phyloP scores from a whole-genome alignment of 2,329 filamentous ascomycete species.

The Hypoxylon sp. region DNA sequence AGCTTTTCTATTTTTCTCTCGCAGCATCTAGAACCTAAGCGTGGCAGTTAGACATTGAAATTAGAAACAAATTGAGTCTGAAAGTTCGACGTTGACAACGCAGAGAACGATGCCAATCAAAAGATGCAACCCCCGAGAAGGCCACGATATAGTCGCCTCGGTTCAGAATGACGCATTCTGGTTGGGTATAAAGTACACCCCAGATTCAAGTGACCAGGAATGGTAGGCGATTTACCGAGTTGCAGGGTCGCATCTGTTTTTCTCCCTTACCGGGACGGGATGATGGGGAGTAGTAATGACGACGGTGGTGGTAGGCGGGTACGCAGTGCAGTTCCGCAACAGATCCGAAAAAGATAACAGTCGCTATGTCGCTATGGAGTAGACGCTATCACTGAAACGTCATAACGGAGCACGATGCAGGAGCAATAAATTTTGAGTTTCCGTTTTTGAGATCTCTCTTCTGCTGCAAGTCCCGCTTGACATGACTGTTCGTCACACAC shows the following conservation, averaged over 20 bases:
- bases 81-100: constrained; percentile 39
- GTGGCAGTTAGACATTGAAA: constrained; percentile 42
- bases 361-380: constrained; percentile 20
- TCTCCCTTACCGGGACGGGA: constrained; percentile 36
- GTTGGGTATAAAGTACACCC: constrained; percentile 42
- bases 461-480: constrained; percentile 27
- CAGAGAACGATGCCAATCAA: constrained; percentile 40
- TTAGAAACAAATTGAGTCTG: constrained; percentile 42
- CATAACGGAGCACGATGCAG: constrained; percentile 46
- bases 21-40: constrained; percentile 44
- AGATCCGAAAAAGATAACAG: constrained; percentile 27
- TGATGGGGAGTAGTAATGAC: constrained; percentile 35
- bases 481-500: constrained; percentile 30
- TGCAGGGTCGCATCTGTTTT: constrained; percentile 36
- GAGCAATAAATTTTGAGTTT: constrained; percentile 17
- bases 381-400: constrained; percentile 36
- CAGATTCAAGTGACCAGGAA: constrained; percentile 36
- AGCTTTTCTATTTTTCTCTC: constrained; percentile 37
- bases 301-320: constrained; percentile 39
- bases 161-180: constrained; percentile 28
- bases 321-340: constrained; percentile 39
- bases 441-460: constrained; percentile 32
- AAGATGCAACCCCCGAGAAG: constrained; percentile 20
- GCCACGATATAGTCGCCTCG: constrained; percentile 29
- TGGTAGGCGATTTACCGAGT: constrained; percentile 28